Base-by-base conservation (phyloP, 73 alveolate species). In the Effrenium voratum region DNA sequence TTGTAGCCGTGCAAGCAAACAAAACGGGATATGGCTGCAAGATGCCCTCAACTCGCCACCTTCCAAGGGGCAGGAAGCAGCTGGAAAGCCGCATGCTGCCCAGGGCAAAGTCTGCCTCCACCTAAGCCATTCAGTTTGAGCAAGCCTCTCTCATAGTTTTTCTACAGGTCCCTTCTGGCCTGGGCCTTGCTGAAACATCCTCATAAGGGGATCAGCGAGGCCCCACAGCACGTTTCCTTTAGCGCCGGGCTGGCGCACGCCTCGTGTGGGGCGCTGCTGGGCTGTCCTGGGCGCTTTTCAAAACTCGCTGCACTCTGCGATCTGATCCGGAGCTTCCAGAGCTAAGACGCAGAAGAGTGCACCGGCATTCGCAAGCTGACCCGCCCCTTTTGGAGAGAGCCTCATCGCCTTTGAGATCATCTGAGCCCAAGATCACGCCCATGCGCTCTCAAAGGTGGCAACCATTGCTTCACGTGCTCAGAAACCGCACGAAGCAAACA, bases 91-190 rank as follows among this genome's bases (percentile, higher is more conserved):
- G 85, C 85, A 88, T 45, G 75, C 86, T 49, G 40, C 96, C 96
- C n/a, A 88, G 41, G 75, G 96, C 96, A 36, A 88, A 88, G 86
- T 88, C 96, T 5, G 96, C 96, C 40, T 88, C 96, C 36, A 88
- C 96, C 96, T 88, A 28, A 43, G 44, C 16, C 0, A 16, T n/a
- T n/a, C 1, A 1, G 79, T 24, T 30, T 0, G 15, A 24, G 40
- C 15, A n/a, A 1, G 19, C 8, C 8, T 15, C 5, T 36, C 12
- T 16, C 12, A 63, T 36, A 36, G 77, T 10, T 10, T 15, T 15
- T 15, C 77, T 5, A 15, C 12, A 15, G 40, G 40, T 24, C 40
- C 77, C 77, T 63, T 63, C 40, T 5, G 5, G 26, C 43, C 22
- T 63, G 40, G 36, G 8, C 22, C 5, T 15, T 36, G 8, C 77